Percentiles rank a stretch among this genome's conserved stretches.
Evolutionary conservation across 208 protist species (phyloP).

Genomic region (Trypanosoma scelopori): DNA sequence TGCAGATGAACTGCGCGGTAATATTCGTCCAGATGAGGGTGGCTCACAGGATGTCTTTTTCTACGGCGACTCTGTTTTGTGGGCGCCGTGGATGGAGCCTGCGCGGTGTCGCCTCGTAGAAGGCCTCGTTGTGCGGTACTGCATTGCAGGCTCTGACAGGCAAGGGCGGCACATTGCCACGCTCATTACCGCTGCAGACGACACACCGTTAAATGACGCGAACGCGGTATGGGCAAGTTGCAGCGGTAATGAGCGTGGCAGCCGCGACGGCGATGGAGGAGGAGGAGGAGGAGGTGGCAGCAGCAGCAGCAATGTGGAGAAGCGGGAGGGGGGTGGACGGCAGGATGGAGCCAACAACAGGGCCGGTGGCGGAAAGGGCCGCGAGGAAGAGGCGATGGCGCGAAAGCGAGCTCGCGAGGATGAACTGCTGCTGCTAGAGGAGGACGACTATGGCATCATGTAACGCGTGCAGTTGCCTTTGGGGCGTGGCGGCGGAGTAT

Average conservation of each 20-base stretch:
- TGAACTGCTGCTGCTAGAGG: slow-evolving; percentile 49
- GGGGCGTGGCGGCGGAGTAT: too few species aligned
- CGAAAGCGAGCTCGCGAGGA: slow-evolving; percentile 45
- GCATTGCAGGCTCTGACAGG: slow-evolving; percentile 43
- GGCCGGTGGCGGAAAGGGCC: slow-evolving; percentile 10
- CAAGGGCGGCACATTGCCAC: slow-evolving; percentile 65
- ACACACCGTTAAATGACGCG: slow-evolving; percentile 37
- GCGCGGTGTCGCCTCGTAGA: slow-evolving; percentile 21
- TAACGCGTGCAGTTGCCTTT: slow-evolving; percentile 1
- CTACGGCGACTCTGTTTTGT: slow-evolving; percentile 51
- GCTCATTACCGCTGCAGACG: slow-evolving; percentile 62
- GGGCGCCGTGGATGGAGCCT: slow-evolving; percentile 35
- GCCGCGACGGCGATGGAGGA: slow-evolving; percentile 5
- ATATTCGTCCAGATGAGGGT: slow-evolving; percentile 58
- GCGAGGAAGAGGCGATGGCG: slow-evolving; percentile 29
- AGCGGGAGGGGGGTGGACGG: slow-evolving; percentile 13
- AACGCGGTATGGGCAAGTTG: slow-evolving; percentile 42
- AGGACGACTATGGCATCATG: slow-evolving; percentile 32
- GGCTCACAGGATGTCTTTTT: slow-evolving; percentile 49
- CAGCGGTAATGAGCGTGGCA: slow-evolving; percentile 11
- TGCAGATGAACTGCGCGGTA: slow-evolving; percentile 63
- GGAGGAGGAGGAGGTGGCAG: too few species aligned
- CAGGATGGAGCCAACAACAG: slow-evolving; percentile 18
- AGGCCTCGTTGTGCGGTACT: slow-evolving; percentile 58
- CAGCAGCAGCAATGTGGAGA: slow-evolving; percentile 17